Conservation (phyloP, 192 early-diverging fungal species). For the Coemansia sp. region DNA sequence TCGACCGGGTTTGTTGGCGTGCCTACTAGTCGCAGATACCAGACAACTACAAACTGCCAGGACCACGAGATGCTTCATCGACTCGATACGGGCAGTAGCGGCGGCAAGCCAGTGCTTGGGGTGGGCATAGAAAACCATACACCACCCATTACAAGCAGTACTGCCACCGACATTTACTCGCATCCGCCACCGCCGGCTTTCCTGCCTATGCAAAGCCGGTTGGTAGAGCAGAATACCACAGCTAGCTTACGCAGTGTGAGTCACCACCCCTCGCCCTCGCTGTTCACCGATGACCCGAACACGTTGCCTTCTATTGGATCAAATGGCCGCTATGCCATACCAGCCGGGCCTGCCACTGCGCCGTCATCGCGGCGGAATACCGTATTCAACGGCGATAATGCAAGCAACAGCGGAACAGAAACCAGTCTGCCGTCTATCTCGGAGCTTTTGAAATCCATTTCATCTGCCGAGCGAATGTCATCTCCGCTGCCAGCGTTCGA, state of each 20-base stretch:
- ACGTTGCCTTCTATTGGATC: not conserved
- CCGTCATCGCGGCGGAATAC: conserved; percentile 15
- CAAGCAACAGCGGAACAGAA: not conserved
- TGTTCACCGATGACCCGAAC: not conserved
- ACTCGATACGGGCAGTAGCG: not conserved
- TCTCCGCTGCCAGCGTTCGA: not conserved
- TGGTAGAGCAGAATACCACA: not conserved
- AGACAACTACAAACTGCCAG: not conserved
- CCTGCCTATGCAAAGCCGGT: not conserved
- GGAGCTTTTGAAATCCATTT: conserved; percentile 26
- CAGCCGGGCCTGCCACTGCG: conserved; percentile 4
- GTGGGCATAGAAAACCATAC: not conserved
- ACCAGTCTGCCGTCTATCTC: conserved; percentile 37
- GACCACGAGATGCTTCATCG: conserved; percentile 5
- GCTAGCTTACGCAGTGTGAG: conserved; percentile 10
- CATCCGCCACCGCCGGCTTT: not conserved
- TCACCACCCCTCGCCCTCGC: conserved; percentile 3
- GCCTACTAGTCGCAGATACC: conserved; percentile 2
- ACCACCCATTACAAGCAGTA: not conserved
- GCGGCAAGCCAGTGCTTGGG: not conserved
- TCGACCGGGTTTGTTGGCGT: not conserved
- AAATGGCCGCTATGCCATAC: not conserved
- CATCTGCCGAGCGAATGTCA: not conserved
- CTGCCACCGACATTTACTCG: not conserved
- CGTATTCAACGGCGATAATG: not conserved